Percentiles rank a stretch among this genome's conserved stretches.
phyloP scores from a whole-genome alignment of 2,329 filamentous ascomycete species.

The Fusarium neocosmosporiellum region DNA sequence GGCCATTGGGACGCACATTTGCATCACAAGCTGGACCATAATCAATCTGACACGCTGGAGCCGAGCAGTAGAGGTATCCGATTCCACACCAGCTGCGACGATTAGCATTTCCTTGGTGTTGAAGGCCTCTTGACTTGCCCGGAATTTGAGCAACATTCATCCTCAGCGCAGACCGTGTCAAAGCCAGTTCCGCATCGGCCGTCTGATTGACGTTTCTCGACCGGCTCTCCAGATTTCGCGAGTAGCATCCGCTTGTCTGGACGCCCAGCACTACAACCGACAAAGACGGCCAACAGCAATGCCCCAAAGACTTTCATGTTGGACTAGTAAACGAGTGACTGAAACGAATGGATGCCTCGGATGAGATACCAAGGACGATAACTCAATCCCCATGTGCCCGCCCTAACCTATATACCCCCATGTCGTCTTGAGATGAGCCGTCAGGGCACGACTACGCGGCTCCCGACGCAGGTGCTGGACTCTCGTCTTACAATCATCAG shows the following conservation, averaged over 20 bases:
- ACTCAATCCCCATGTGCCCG: neutral
- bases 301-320: slow-evolving; percentile 26
- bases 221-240: neutral
- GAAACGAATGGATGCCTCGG: slow-evolving; percentile 34
- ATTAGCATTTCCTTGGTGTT: neutral
- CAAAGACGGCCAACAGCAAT: slow-evolving; percentile 11
- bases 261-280: neutral
- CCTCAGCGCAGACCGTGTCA: slow-evolving; percentile 47
- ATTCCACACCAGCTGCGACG: slow-evolving; percentile 64
- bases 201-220: slow-evolving; percentile 35
- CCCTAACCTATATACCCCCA: neutral
- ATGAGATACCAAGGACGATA: neutral
- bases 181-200: slow-evolving; percentile 58
- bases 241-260: neutral
- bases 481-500: neutral
- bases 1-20: slow-evolving; percentile 63
- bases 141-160: slow-evolving; percentile 56
- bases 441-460: neutral
- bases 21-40: slow-evolving; percentile 72
- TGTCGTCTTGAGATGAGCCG: neutral
- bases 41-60: slow-evolving; percentile 70
- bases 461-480: neutral
- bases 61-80: slow-evolving; percentile 66
- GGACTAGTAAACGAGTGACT: slow-evolving; percentile 33
- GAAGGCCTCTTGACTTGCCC: slow-evolving; percentile 46